Percentiles rank a stretch among this genome's conserved stretches.
These are phyloP conservation scores for Stephania japonica DNA, from an alignment of 164 flowering plant species.

Conservation along the genomic window DNA sequence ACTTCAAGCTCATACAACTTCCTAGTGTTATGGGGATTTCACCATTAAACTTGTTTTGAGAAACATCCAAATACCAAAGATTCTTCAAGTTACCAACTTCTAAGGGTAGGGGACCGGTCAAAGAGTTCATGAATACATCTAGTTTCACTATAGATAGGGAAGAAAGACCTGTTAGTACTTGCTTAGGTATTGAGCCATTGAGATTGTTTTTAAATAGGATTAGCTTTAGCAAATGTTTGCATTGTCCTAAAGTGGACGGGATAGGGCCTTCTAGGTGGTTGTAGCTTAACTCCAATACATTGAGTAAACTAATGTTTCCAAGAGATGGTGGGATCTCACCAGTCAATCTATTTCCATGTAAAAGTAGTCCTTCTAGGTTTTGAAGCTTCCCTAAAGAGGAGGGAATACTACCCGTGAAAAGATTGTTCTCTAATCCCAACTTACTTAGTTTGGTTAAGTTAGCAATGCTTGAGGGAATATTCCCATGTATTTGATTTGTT, in stretches of 20 bases:
- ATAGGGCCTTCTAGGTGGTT: constrained; percentile 1
- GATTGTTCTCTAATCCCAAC: no score
- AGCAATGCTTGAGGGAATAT: no score
- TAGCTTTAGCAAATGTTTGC: not conserved
- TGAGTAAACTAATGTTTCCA: constrained; percentile 20
- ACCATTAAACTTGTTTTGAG: constrained; percentile 28
- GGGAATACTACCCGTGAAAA: no score
- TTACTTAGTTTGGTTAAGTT: no score
- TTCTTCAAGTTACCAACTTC: constrained; percentile 27
- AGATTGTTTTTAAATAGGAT: not conserved
- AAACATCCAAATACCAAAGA: constrained; percentile 20
- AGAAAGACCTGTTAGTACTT: not conserved
- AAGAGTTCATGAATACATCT: constrained; percentile 19
- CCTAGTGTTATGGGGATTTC: constrained; percentile 28
- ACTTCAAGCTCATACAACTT: constrained; percentile 15
- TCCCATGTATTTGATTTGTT: no score
- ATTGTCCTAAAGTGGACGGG: not conserved
- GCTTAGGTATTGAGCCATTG: not conserved
- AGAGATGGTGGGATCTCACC: constrained; percentile 26
- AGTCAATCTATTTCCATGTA: no score
- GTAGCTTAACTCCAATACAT: not conserved
- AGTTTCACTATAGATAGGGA: not conserved
- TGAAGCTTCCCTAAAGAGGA: constrained; percentile 30
- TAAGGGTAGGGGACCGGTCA: constrained; percentile 30
- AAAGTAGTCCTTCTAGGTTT: constrained; percentile 12